Percentiles rank a stretch among this genome's conserved stretches.
phyloP scores from a whole-genome alignment of 805 yeast species.

The Tetrapisispora pingtungensis region DNA sequence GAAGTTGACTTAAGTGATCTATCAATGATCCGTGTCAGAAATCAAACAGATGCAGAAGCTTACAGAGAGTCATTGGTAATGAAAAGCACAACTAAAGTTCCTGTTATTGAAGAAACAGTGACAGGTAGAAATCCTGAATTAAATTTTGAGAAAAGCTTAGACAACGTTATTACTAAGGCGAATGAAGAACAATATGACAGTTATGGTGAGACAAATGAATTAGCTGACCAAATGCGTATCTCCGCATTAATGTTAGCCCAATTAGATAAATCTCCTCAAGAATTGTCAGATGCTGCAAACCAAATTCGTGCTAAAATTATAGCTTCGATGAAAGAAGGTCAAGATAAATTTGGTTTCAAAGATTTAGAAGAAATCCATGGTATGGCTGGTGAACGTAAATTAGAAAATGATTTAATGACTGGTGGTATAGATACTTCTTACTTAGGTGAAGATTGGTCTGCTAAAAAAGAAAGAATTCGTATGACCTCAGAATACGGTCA shows the following conservation, averaged over 20 bases:
- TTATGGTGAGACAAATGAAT: conserved; percentile 34
- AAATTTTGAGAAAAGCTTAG: conserved; percentile 29
- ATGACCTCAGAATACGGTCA: conserved; percentile 75
- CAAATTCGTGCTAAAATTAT: conserved; percentile 66
- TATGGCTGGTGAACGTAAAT: conserved; percentile 80
- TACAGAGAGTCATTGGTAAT: conserved; percentile 34
- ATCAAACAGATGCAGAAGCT: conserved; percentile 37
- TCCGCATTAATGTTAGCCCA: conserved; percentile 94
- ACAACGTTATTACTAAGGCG: conserved; percentile 15
- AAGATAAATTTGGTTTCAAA: conserved; percentile 48
- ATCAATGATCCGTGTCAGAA: conserved; percentile 46
- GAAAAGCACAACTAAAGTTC: conserved; percentile 33
- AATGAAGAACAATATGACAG: conserved; percentile 7
- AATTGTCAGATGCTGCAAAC: conserved; percentile 37
- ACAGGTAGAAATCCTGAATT: conserved; percentile 31
- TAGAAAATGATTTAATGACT: conserved; percentile 84
- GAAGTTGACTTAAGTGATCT: conserved; percentile 74
- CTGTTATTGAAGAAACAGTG: conserved; percentile 28
- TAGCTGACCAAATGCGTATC: conserved; percentile 90
- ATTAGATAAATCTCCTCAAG: conserved; percentile 53
- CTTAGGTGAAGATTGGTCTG: conserved; percentile 87
- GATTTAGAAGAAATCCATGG: conserved; percentile 46
- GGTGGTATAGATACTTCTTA: conserved; percentile 60
- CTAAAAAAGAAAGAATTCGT: conserved; percentile 72
- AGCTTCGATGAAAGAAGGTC: conserved; percentile 67